Percentiles rank a stretch among this genome's conserved stretches.
Conservation (phyloP, 352 stramenopile species). For the Thraustotheca clavata region DNA sequence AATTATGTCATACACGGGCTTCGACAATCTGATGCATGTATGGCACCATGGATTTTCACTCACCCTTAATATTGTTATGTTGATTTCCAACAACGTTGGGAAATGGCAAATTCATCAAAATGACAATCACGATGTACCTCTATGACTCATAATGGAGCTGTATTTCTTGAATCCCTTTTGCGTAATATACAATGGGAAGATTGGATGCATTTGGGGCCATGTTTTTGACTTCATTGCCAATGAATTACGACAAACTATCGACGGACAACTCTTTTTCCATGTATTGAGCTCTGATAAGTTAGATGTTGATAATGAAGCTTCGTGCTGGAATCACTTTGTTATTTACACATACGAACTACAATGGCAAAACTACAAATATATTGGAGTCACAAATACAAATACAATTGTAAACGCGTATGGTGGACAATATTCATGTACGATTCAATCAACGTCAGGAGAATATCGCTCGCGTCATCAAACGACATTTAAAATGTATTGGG, state of each 20-base stretch:
- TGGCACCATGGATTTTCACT: conserved; percentile 10
- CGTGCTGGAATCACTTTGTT: background rate
- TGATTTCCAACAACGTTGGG: background rate
- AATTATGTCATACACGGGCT: background rate
- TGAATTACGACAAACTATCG: background rate
- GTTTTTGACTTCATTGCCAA: background rate
- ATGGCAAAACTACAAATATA: conserved; percentile 15
- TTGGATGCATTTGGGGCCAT: background rate
- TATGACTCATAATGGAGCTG: conserved; percentile 6
- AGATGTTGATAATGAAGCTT: background rate
- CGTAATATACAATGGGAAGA: background rate
- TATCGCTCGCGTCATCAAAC: background rate
- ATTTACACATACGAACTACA: background rate
- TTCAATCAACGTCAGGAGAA: background rate
- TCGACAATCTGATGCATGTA: background rate
- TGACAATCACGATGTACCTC: background rate
- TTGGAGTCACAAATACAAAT: conserved; percentile 2
- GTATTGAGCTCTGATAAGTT: background rate
- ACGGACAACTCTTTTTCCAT: background rate
- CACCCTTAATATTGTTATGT: conserved; percentile 15
- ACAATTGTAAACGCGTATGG: background rate
- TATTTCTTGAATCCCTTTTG: conserved; percentile 3
- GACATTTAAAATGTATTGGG: conserved; percentile 10
- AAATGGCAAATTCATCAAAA: background rate
- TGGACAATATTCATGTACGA: background rate